These are phyloP conservation scores for Metarhizium guizhouense DNA, from an alignment of 2,329 filamentous ascomycete species.

Conservation along the genomic window DNA sequence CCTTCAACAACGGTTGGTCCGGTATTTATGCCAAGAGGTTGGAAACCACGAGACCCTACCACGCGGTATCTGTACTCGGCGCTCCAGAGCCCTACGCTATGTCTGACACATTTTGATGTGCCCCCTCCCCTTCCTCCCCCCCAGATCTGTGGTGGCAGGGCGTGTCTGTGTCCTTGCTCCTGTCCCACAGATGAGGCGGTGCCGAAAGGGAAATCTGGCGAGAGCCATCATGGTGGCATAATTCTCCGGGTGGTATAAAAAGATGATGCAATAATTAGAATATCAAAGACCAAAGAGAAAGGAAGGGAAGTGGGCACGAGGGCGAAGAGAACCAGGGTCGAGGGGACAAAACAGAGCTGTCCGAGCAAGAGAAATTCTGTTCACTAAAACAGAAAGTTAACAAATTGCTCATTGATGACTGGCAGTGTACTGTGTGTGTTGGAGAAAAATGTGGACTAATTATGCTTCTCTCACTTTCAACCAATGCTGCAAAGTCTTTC, in stretches of 20 bases:
- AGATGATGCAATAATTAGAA: no score
- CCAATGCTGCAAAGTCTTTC: no score
- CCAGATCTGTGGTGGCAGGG: neutral
- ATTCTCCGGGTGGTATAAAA: neutral
- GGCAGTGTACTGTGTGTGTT: no score
- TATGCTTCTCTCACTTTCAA: no score
- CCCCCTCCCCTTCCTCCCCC: neutral
- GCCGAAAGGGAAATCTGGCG: neutral
- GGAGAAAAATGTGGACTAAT: no score
- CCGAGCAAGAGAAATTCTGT: no score
- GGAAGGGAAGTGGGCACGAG: no score
- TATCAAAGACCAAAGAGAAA: no score
- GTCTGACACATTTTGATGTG: neutral
- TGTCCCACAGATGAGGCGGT: neutral
- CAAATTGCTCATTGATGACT: no score
- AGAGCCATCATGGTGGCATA: neutral
- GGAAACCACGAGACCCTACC: neutral
- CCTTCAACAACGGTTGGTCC: constrained; percentile 4
- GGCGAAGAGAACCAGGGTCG: no score
- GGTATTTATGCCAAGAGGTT: neutral
- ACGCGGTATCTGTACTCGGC: neutral
- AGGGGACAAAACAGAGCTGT: no score
- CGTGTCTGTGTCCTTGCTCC: neutral
- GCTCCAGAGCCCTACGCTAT: neutral
- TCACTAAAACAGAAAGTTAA: no score